Base-by-base conservation (phyloP, 1,284 basidiomycete species). In the Neolentinus lepideus region DNA sequence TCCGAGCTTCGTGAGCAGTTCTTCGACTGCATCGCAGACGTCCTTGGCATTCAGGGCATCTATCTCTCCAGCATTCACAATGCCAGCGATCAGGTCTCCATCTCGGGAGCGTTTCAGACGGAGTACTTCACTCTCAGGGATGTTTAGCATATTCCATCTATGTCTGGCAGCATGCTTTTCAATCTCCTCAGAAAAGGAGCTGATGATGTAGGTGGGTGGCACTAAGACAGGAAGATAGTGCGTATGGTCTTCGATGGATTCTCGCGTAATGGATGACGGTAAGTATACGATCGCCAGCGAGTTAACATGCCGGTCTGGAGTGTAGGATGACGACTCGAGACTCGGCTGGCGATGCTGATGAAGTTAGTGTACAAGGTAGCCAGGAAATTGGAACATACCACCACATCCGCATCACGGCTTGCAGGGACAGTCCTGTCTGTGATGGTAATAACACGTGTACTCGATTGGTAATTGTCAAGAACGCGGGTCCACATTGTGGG, bases 251-350 rank as follows among this genome's bases (percentile, higher is more conserved):
- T 75, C 72, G 16, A 85, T 66, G 52, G 61, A 62, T 6, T 43
- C 38, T 16, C 38, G 16, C 19, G 70, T 63, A 47, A 76, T 66
- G 47, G 68, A 63, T 56, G 74, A 75, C 50, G 86, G 87, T 48
- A 87, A 67, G 67, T 80, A 85, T 52, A 88, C 69, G 58, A 89
- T 71, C 29, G 83, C 87, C 60, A 89, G 70, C 38, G 85, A 85
- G 19, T 4, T 21, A 16, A 9, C 8, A 53, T 78, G 82, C 60
- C 73, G 67, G 51, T 70, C 69, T 58, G 70, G 56, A 43, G 38
- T 43, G 38, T 43, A 21, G 16, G 38, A n/a, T 51, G 56, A 48
- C 57, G 66, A 65, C 62, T 71, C 67, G 63, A 71, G 62, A 62
- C 65, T 69, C 67, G 72, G 71, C 80, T 81, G 68, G 55, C 64